Evolutionary conservation across 2,329 filamentous ascomycete species (phyloP).

Genomic region (Pseudocercospora vitis): DNA sequence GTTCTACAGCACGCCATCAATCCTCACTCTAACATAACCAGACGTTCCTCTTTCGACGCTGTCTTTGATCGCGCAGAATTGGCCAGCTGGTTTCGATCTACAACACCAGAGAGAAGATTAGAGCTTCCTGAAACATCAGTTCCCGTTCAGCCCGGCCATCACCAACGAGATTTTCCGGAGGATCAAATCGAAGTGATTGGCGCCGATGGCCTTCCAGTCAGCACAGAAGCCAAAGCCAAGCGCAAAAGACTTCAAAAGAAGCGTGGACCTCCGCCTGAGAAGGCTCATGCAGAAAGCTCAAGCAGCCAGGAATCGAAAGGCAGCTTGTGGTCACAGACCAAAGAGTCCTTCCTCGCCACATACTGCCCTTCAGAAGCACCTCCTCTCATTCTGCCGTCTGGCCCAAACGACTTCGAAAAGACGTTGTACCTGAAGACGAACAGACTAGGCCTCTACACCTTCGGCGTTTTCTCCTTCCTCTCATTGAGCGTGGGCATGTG

Average conservation of each 20-base stretch:
- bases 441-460: conserved; percentile 43
- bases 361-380: conserved; percentile 24
- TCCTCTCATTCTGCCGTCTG: conserved; percentile 38
- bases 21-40: background rate
- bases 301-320: conserved; percentile 15
- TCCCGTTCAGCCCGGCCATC: background rate
- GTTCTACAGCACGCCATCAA: conserved; percentile 1
- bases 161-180: conserved; percentile 2
- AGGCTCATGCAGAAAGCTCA: background rate
- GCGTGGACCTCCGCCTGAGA: conserved; percentile 4
- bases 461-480: conserved; percentile 45
- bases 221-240: conserved; percentile 8
- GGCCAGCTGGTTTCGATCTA: conserved; percentile 15
- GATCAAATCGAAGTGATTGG: conserved; percentile 20
- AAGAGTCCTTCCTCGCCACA: conserved; percentile 20
- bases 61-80: conserved; percentile 5
- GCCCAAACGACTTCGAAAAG: conserved; percentile 45
- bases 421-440: conserved; percentile 44
- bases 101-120: conserved; percentile 11
- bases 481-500: conserved; percentile 47
- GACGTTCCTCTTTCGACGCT: conserved; percentile 15
- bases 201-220: conserved; percentile 4
- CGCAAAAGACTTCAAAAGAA: conserved; percentile 21
- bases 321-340: conserved; percentile 19
- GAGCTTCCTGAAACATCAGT: conserved; percentile 6